Evolutionary conservation across 2,329 filamentous ascomycete species (phyloP), one percentile per base, ranked within the genome.

Genomic region (Septoria linicola): DNA sequence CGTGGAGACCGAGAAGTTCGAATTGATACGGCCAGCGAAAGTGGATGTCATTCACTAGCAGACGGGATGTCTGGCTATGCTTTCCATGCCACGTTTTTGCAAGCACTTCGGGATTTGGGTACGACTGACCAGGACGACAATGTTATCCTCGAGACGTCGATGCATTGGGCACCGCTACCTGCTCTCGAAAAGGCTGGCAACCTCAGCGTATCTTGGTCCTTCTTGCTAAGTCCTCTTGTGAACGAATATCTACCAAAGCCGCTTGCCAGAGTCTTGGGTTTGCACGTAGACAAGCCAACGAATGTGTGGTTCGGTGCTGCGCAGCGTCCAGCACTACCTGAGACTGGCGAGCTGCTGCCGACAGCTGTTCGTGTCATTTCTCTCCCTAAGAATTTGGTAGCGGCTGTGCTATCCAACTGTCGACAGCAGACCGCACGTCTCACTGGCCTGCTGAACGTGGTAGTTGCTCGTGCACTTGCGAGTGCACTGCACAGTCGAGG

Each of bases 151-250:
- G 63, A 21, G 39, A 63, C 7, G 41, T 19, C 36, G 13, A 48
- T 20, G 16, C 36, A 40, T n/a, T 2, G 39, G 17, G 21, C 45
- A 58, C 34, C n/a, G 2, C 63, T 67, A 2, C 59, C 62, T 1
- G 67, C 74, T 0, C 68, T 76, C 17, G 73, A 76, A 43, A 66
- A 65, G 6, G 61, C 66, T 1, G 63, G 64, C 14, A 61, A 66
- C 5, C 65, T 78, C 1, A 65, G 69, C 1, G 72, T 78, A 21
- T 74, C 73, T 0, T 76, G 70, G 73, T 60, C 58, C 0, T 78
- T 68, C 47, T 68, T 78, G 3, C 67, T 77, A 0, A 58, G 55
- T 3, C 71, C 74, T 0, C 53, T 75, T 5, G 41, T 75, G 4
- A 67, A 63, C 8, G 60, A 64, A 5, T 66, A 70, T 49, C 59